Conservation (phyloP, 192 early-diverging fungal species). For the Linnemannia exigua region DNA sequence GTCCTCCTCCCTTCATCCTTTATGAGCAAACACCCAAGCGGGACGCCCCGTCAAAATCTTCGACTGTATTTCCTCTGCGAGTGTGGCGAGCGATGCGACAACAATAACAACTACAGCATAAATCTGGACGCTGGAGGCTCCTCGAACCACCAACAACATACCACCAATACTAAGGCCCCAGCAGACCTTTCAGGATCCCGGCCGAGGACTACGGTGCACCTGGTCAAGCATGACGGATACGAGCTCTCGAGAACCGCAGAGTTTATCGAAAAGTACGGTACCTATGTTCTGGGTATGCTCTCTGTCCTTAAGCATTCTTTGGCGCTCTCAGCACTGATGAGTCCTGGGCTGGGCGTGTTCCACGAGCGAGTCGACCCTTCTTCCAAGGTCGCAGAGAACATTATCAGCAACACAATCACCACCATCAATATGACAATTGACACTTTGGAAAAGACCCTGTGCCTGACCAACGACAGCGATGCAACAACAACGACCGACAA, state of each 20-base stretch:
- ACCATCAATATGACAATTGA: slow-evolving; percentile 17
- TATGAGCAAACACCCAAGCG: not conserved
- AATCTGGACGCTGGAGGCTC: not conserved
- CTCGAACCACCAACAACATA: not conserved
- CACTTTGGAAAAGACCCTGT: slow-evolving; percentile 5
- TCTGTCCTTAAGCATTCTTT: slow-evolving; percentile 6
- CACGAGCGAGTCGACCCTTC: not conserved
- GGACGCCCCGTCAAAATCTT: not conserved
- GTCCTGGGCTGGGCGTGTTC: not conserved
- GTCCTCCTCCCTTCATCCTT: not conserved
- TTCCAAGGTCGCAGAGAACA: not conserved
- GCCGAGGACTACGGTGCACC: not conserved
- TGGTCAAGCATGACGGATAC: slow-evolving; percentile 13
- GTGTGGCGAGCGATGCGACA: not conserved
- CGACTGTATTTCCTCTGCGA: not conserved
- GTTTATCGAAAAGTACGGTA: slow-evolving; percentile 21
- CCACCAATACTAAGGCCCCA: not conserved
- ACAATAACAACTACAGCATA: not conserved
- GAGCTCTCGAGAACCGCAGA: not conserved
- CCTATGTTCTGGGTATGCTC: slow-evolving; percentile 24
- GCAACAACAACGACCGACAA: not conserved
- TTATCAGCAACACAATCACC: not conserved
- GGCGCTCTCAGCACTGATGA: not conserved
- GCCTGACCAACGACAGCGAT: not conserved
- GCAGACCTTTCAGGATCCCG: not conserved